Percentiles rank a stretch among this genome's conserved stretches.
Conservation (phyloP, 164 flowering plant species). For the Liriodendron chinense region DNA sequence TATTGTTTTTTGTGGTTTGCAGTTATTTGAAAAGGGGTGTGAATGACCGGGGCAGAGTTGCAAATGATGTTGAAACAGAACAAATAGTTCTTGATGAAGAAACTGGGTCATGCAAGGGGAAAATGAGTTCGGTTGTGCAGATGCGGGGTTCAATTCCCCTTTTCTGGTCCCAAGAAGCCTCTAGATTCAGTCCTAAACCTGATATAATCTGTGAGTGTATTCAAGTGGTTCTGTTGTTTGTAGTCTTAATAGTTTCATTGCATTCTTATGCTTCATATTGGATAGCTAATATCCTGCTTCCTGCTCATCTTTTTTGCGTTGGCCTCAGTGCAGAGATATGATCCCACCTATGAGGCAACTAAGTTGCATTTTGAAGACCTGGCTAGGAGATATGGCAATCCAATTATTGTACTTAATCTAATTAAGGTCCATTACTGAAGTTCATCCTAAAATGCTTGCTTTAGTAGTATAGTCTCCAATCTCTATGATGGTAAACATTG, state of each 20-base stretch:
- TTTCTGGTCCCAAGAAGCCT: slow-evolving; percentile 99
- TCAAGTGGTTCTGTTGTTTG: neutral
- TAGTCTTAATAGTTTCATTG: neutral
- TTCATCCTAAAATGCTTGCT: neutral
- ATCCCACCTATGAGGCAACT: slow-evolving; percentile 94
- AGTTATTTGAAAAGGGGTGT: slow-evolving; percentile 97
- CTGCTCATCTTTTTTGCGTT: slow-evolving; percentile 12
- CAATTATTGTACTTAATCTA: slow-evolving; percentile 89
- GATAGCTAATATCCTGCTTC: slow-evolving; percentile 7
- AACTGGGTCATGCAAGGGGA: slow-evolving; percentile 87
- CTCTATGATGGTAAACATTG: too few relatives aligned
- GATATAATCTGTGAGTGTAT: slow-evolving; percentile 78
- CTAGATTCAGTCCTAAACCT: slow-evolving; percentile 95
- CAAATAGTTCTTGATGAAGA: slow-evolving; percentile 94
- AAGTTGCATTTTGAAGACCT: slow-evolving; percentile 94
- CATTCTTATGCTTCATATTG: neutral
- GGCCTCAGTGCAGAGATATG: slow-evolving; percentile 84
- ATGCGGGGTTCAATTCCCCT: slow-evolving; percentile 99
- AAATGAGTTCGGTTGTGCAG: slow-evolving; percentile 97
- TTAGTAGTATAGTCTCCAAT: neutral
- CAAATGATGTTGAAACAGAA: slow-evolving; percentile 99
- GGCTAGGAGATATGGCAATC: slow-evolving; percentile 91
- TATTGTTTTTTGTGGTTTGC: slow-evolving; percentile 18
- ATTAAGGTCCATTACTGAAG: slow-evolving; percentile 61
- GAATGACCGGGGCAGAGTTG: slow-evolving; percentile 94